A percentile compares a stretch with the other conserved stretches of the same genome.
Conservation (phyloP, 306 rosid genomes). For the Prunus mume region DNA sequence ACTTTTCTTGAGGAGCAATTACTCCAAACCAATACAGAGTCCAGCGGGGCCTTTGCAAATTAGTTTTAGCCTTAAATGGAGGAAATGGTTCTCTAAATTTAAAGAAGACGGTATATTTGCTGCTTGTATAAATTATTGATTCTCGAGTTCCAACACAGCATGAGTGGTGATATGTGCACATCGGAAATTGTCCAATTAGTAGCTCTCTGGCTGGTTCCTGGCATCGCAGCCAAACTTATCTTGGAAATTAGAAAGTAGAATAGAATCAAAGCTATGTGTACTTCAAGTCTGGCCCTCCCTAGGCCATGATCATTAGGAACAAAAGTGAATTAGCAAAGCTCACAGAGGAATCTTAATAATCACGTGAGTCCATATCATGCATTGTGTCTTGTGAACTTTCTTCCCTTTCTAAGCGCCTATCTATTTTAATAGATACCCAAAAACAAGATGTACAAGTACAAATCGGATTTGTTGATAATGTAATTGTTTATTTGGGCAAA, state of each 20-base stretch:
- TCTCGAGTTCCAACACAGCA: conserved; percentile 49
- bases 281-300: background rate
- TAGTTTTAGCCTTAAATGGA: no score
- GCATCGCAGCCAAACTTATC: background rate
- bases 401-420: background rate
- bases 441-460: background rate
- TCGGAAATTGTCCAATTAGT: conserved; percentile 39
- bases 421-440: background rate
- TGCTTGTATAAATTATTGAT: conserved; percentile 13
- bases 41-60: no score
- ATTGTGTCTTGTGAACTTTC: background rate
- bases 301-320: background rate
- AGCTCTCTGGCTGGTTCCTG: conserved; percentile 22
- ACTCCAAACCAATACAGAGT: no score
- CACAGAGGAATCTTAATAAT: conserved; percentile 9
- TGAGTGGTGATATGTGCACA: conserved; percentile 5
- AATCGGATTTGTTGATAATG: background rate
- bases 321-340: background rate
- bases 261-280: conserved; percentile 2
- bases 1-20: no score
- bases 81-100: no score
- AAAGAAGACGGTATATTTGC: no score
- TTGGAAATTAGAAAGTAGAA: background rate
- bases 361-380: conserved; percentile 22
- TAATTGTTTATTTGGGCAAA: no score